Evolutionary conservation across 2,329 filamentous ascomycete genomes (phyloP).

Genomic region (Didymella exigua): DNA sequence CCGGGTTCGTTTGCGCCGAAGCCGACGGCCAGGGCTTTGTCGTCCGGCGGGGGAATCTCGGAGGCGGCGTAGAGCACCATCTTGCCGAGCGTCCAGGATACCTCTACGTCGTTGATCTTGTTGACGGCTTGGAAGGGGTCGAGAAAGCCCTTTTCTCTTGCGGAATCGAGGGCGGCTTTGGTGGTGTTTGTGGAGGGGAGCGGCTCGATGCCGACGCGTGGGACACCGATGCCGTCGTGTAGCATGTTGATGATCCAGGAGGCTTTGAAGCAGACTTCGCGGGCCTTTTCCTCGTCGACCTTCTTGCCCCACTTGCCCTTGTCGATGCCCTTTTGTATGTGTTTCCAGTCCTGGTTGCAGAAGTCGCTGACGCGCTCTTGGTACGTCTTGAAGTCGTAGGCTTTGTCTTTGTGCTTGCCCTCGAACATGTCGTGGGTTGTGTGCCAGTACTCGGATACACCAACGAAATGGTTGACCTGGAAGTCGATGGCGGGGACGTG

Average conservation of each 20-base stretch:
- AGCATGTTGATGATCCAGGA: conserved; percentile 97
- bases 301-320: conserved; percentile 76
- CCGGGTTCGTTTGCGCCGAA: conserved; percentile 83
- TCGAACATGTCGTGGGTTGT: conserved; percentile 94
- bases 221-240: conserved; percentile 93
- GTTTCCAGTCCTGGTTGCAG: conserved; percentile 80
- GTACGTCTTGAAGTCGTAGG: conserved; percentile 90
- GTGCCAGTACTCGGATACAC: conserved; percentile 98
- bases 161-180: conserved; percentile 69
- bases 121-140: conserved; percentile 92
- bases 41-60: conserved; percentile 72
- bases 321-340: conserved; percentile 71
- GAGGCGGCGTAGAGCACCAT: conserved; percentile 95
- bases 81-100: conserved; percentile 96
- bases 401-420: conserved; percentile 73
- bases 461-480: conserved; percentile 95
- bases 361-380: conserved; percentile 84
- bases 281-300: conserved; percentile 72
- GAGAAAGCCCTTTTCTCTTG: conserved; percentile 75
- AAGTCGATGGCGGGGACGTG: conserved; percentile 97
- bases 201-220: conserved; percentile 78
- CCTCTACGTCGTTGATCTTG: conserved; percentile 87
- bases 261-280: conserved; percentile 95
- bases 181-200: conserved; percentile 69
- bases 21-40: conserved; percentile 75